Conservation (phyloP, 495 filamentous ascomycete species). For the Neurospora intermedia region DNA sequence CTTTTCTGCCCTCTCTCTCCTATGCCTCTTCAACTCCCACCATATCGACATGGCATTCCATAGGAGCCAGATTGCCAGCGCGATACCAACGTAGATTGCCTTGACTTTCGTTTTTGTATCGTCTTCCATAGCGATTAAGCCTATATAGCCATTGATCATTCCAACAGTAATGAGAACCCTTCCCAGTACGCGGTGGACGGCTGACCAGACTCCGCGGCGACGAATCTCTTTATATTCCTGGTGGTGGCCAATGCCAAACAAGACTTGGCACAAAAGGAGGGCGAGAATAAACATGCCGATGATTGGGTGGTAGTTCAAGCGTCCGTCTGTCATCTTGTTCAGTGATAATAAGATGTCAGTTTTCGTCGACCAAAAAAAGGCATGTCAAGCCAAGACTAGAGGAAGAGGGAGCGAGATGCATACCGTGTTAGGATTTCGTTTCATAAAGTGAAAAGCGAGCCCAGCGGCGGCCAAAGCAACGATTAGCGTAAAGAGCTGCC, state of each 20-base stretch:
- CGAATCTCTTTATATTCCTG: slow-evolving; percentile 32
- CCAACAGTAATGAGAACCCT: slow-evolving; percentile 47
- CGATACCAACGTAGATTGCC: neutral
- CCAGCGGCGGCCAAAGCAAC: slow-evolving; percentile 45
- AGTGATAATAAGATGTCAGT: neutral
- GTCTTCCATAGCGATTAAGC: slow-evolving; percentile 23
- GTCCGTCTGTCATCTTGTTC: slow-evolving; percentile 11
- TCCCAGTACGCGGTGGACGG: slow-evolving; percentile 55
- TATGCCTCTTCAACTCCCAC: neutral
- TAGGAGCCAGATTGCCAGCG: neutral
- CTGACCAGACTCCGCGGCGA: slow-evolving; percentile 39
- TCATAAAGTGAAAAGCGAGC: slow-evolving; percentile 46
- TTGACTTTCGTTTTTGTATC: neutral
- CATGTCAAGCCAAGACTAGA: neutral
- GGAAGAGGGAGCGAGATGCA: neutral
- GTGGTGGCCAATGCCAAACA: slow-evolving; percentile 56
- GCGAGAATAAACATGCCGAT: slow-evolving; percentile 50
- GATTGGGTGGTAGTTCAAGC: slow-evolving; percentile 33
- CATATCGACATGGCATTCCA: neutral
- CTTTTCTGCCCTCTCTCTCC: neutral
- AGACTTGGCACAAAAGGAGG: slow-evolving; percentile 46
- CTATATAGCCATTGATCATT: slow-evolving; percentile 59
- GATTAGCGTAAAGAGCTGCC: slow-evolving; percentile 44
- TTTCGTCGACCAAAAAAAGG: neutral
- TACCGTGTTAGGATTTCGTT: slow-evolving; percentile 16